A percentile compares a stretch with the other conserved stretches of the same genome.
phyloP scores from a whole-genome alignment of 192 early-diverging fungal genomes.

The Rhizoclosmatium sp. region DNA sequence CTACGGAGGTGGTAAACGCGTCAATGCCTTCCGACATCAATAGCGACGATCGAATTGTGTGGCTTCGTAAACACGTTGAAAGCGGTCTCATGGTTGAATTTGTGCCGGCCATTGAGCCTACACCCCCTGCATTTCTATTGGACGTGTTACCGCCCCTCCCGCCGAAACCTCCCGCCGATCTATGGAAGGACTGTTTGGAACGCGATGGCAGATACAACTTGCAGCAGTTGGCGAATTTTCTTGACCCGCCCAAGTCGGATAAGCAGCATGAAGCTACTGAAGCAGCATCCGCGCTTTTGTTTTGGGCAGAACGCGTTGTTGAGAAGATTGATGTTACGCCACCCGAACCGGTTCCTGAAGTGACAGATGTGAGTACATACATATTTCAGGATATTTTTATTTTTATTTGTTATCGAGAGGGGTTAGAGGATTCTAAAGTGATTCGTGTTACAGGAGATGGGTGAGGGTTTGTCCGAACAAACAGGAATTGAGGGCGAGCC shows the following conservation, averaged over 20 bases:
- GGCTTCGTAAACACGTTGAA: conserved; percentile 49
- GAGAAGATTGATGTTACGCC: conserved; percentile 42
- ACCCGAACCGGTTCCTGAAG: not conserved
- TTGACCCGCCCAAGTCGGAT: conserved; percentile 41
- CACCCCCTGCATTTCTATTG: not conserved
- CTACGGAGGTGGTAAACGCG: not conserved
- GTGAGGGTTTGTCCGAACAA: no score
- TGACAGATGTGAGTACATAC: no score
- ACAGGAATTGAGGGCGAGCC: not conserved
- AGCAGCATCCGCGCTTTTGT: conserved; percentile 49
- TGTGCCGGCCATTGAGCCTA: conserved; percentile 9
- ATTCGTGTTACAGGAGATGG: no score
- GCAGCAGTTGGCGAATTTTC: conserved; percentile 50
- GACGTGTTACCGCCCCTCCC: not conserved
- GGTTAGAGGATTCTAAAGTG: no score
- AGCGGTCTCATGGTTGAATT: conserved; percentile 57
- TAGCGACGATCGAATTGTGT: conserved; percentile 50
- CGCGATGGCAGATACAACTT: conserved; percentile 50
- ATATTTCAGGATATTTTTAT: no score
- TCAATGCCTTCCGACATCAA: conserved; percentile 14
- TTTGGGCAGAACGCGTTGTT: conserved; percentile 52
- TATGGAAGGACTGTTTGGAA: conserved; percentile 60
- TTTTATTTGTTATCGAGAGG: no score
- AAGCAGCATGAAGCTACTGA: not conserved
- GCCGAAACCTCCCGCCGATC: conserved; percentile 37